Evolutionary conservation across 2,329 filamentous ascomycete species (phyloP).

Genomic region (Diaporthe sp.): DNA sequence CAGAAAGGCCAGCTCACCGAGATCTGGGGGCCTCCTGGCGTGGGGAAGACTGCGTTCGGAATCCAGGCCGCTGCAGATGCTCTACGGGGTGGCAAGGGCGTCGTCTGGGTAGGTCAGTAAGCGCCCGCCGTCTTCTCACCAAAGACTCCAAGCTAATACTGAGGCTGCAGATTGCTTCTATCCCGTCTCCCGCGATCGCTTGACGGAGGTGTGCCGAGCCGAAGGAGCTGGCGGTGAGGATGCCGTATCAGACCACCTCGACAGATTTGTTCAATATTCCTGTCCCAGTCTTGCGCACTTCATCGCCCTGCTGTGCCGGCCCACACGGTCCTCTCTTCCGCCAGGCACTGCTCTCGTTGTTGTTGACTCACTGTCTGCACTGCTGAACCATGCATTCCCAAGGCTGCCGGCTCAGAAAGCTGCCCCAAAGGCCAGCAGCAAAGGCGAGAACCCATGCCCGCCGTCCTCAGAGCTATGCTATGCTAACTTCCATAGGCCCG

Average conservation of each 20-base stretch:
- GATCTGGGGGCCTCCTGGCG: constrained; percentile 88
- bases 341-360: constrained; percentile 76
- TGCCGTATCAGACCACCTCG: constrained; percentile 42
- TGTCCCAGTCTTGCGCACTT: constrained; percentile 77
- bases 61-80: constrained; percentile 78
- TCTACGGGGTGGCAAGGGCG: constrained; percentile 70
- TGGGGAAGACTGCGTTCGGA: constrained; percentile 86
- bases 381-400: constrained; percentile 84
- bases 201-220: constrained; percentile 49
- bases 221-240: constrained; percentile 23
- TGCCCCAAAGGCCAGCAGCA: constrained; percentile 54
- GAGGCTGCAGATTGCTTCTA: constrained; percentile 62
- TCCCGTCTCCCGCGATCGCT: constrained; percentile 54
- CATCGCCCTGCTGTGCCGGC: constrained; percentile 79
- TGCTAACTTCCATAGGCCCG: constrained; percentile 36
- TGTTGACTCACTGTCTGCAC: constrained; percentile 81
- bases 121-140: constrained; percentile 24
- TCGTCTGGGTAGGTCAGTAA: constrained; percentile 86
- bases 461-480: not conserved
- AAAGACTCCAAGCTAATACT: constrained; percentile 27
- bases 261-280: constrained; percentile 62
- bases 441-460: constrained; percentile 49
- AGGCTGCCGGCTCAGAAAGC: constrained; percentile 61
- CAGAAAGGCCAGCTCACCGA: constrained; percentile 85
- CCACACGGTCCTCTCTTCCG: constrained; percentile 75